Conservation (phyloP, 106 monocot species). For the Allium sativum region DNA sequence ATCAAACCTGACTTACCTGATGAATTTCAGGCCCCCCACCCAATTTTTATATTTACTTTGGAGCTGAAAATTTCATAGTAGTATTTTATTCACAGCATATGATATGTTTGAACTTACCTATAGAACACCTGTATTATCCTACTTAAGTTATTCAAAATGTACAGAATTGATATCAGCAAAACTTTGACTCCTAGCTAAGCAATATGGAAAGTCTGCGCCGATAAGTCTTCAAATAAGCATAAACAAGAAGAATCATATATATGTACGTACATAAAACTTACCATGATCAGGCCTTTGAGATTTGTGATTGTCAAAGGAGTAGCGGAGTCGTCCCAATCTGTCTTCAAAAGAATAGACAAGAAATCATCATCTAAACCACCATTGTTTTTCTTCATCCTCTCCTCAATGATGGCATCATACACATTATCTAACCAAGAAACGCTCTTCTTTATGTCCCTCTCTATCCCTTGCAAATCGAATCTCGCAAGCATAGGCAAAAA, state of each 20-base stretch:
- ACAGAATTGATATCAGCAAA: too few relatives aligned
- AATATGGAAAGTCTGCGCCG: too few relatives aligned
- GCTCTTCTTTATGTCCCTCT: conserved; percentile 8
- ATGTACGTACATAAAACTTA: background rate
- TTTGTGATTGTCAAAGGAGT: conserved; percentile 2
- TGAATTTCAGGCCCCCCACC: too few relatives aligned
- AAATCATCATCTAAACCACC: background rate
- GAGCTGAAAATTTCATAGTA: too few relatives aligned
- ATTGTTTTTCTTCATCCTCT: background rate
- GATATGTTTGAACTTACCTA: background rate
- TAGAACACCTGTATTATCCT: background rate
- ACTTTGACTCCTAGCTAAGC: too few relatives aligned
- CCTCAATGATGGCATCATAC: conserved; percentile 8
- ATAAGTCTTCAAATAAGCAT: too few relatives aligned
- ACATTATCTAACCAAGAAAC: conserved; percentile 9
- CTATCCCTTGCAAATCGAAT: conserved; percentile 56
- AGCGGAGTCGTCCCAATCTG: background rate
- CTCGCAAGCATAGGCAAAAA: conserved; percentile 36
- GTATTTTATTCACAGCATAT: background rate
- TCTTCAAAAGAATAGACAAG: conserved; percentile 6
- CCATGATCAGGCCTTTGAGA: conserved; percentile 14
- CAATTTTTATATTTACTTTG: too few relatives aligned
- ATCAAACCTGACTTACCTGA: background rate
- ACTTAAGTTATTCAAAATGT: too few relatives aligned
- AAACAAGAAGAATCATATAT: too few relatives aligned